phyloP scores from a whole-genome alignment of 2,329 filamentous ascomycete species.

The Madurella fahalii region DNA sequence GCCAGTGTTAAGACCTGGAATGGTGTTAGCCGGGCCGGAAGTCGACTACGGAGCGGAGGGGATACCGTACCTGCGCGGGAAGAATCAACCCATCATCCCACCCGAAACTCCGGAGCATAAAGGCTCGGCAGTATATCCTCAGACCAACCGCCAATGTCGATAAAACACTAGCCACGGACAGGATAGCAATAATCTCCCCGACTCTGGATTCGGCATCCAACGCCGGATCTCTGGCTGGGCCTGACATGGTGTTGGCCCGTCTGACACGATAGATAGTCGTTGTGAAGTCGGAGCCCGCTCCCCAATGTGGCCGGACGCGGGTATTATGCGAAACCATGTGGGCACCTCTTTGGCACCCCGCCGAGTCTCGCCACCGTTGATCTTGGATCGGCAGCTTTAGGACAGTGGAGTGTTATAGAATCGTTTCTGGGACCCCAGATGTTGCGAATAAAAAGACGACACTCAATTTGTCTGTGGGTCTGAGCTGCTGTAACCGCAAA shows the following conservation, averaged over 20 bases:
- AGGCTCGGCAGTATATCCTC: slow-evolving; percentile 17
- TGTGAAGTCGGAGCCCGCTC: background rate
- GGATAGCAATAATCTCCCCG: slow-evolving; percentile 16
- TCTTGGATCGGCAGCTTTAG: too few relatives aligned
- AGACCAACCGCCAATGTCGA: slow-evolving; percentile 16
- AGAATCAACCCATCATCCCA: slow-evolving; percentile 19
- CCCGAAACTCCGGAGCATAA: slow-evolving; percentile 19
- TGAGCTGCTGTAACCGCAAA: too few relatives aligned
- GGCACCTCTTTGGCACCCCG: background rate
- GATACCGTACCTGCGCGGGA: slow-evolving; percentile 16
- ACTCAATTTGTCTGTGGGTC: too few relatives aligned
- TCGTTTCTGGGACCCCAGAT: too few relatives aligned
- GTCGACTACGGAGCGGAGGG: background rate
- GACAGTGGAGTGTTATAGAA: background rate
- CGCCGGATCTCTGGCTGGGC: slow-evolving; percentile 13
- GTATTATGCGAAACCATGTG: background rate
- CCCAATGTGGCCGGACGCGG: background rate
- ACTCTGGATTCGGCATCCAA: slow-evolving; percentile 16
- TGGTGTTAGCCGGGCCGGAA: background rate
- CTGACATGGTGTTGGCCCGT: slow-evolving; percentile 10
- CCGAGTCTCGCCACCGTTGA: background rate
- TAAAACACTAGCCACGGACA: slow-evolving; percentile 12
- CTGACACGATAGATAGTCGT: background rate
- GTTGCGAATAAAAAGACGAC: too few relatives aligned
- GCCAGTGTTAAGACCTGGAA: slow-evolving; percentile 16